These are phyloP conservation scores for Biscogniauxia sp. DNA, from an alignment of 2,329 filamentous ascomycete species.

Conservation along the genomic window DNA sequence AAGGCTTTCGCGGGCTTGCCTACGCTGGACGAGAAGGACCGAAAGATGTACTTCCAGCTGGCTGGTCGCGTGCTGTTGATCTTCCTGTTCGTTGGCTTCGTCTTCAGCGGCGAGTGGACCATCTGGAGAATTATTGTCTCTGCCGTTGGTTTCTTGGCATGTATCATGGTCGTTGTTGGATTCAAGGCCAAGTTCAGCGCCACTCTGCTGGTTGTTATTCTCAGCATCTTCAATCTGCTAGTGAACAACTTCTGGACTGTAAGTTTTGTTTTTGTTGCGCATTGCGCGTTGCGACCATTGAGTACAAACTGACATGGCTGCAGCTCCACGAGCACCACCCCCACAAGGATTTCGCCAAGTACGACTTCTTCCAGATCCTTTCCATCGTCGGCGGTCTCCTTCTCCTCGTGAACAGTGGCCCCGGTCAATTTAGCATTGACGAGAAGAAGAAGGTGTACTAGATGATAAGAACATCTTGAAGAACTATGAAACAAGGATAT, in stretches of 20 bases:
- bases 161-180: slow-evolving; percentile 97
- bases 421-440: slow-evolving; percentile 95
- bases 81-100: slow-evolving; percentile 95
- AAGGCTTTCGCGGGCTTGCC: slow-evolving; percentile 95
- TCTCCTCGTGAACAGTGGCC: slow-evolving; percentile 96
- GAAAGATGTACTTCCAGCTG: slow-evolving; percentile 99
- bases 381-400: slow-evolving; percentile 97
- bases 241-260: slow-evolving; percentile 99
- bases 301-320: slow-evolving; percentile 27
- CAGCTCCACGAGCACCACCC: slow-evolving; percentile 96
- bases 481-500: slow-evolving; percentile 8
- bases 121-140: slow-evolving; percentile 85
- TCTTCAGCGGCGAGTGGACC: slow-evolving; percentile 92
- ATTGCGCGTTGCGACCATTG: not conserved
- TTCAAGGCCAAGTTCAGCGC: slow-evolving; percentile 99
- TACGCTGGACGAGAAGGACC: slow-evolving; percentile 95
- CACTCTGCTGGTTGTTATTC: slow-evolving; percentile 87
- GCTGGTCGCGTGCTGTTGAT: slow-evolving; percentile 93
- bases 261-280: slow-evolving; percentile 40
- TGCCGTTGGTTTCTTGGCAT: slow-evolving; percentile 81
- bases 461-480: slow-evolving; percentile 5
- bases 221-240: slow-evolving; percentile 93
- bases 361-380: slow-evolving; percentile 99
- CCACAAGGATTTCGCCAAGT: slow-evolving; percentile 99
- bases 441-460: slow-evolving; percentile 99